Evolutionary conservation across 495 filamentous ascomycete species (phyloP).

Genomic region (Penicillium daleae): DNA sequence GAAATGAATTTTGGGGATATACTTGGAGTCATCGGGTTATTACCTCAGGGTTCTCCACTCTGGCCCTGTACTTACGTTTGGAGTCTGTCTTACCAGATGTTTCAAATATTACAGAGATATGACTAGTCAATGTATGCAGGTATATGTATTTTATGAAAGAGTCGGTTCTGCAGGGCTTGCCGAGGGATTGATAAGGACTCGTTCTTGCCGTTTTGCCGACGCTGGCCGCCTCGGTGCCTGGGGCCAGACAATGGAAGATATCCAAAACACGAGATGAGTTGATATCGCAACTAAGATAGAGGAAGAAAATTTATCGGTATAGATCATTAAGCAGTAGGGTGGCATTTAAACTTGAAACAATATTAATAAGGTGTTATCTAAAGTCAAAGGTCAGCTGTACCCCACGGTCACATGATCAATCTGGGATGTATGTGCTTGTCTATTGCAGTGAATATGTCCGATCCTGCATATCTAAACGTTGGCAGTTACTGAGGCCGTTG

Average conservation of each 20-base stretch:
- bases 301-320: too few species aligned
- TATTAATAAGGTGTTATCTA: neutral
- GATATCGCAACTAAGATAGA: neutral
- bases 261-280: neutral
- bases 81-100: neutral
- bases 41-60: neutral
- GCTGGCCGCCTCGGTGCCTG: conserved; percentile 9
- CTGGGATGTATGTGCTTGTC: too few species aligned
- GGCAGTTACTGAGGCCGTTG: too few species aligned
- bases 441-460: too few species aligned
- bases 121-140: neutral
- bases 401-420: too few species aligned
- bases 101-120: neutral
- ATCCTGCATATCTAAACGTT: too few species aligned
- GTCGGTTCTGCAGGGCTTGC: neutral
- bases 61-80: neutral
- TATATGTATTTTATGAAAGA: neutral
- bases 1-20: neutral
- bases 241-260: neutral
- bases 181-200: conserved; percentile 17
- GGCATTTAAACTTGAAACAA: neutral
- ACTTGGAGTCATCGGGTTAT: neutral
- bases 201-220: conserved; percentile 12
- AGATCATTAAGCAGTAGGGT: too few species aligned
- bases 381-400: too few species aligned